Evolutionary conservation across 2,329 filamentous ascomycete genomes (phyloP).

Genomic region (Hymenoscyphus scutula): DNA sequence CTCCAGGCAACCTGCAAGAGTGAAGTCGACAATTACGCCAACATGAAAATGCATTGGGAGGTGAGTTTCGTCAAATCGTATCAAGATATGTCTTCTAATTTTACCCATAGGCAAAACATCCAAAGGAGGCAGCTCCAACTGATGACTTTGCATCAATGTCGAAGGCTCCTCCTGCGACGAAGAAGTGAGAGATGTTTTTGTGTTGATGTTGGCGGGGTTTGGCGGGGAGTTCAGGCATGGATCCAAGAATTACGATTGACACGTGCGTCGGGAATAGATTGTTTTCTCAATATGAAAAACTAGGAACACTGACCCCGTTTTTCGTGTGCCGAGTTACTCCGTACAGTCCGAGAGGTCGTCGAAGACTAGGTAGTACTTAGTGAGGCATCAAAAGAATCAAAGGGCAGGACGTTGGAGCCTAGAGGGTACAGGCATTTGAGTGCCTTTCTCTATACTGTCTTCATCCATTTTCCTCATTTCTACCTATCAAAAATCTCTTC

Average conservation of each 20-base stretch:
- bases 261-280: neutral
- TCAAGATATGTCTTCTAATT: neutral
- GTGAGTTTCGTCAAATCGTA: neutral
- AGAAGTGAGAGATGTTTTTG: neutral
- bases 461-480: too few relatives aligned
- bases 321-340: neutral
- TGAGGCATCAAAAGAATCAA: too few relatives aligned
- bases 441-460: too few relatives aligned
- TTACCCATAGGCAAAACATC: conserved; percentile 1
- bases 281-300: neutral
- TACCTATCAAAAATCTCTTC: too few relatives aligned
- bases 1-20: conserved; percentile 7
- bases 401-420: too few relatives aligned
- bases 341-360: neutral
- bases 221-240: conserved; percentile 2
- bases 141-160: conserved; percentile 12
- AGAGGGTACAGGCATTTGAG: too few relatives aligned
- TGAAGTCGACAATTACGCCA: conserved; percentile 9
- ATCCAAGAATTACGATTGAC: conserved; percentile 1
- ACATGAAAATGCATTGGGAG: conserved; percentile 12
- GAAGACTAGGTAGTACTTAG: neutral
- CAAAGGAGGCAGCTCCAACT: neutral
- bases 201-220: neutral
- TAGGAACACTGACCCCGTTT: neutral
- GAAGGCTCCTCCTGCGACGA: conserved; percentile 3